Conservation (phyloP, 805 yeast species). For the Saturnispora mendoncae region DNA sequence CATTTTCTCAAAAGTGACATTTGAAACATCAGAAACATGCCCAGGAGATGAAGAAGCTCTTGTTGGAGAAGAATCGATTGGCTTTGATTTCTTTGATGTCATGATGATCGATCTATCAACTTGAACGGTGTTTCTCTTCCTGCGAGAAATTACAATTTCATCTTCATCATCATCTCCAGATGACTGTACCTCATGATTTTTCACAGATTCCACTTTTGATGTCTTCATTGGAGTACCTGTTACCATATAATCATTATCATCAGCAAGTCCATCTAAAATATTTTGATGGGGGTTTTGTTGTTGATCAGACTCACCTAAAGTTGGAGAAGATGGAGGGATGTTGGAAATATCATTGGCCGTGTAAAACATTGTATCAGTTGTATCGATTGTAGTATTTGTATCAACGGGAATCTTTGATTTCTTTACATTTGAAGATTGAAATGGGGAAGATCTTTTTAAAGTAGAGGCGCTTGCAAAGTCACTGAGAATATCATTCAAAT, state of each 20-base stretch:
- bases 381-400: conserved; percentile 9
- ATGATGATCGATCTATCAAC: conserved; percentile 37
- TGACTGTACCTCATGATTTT: conserved; percentile 11
- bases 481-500: conserved; percentile 59
- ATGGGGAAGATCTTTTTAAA: conserved; percentile 19
- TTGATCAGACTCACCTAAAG: neutral
- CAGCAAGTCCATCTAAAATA: conserved; percentile 10
- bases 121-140: conserved; percentile 39
- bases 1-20: conserved; percentile 24
- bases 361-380: conserved; percentile 16
- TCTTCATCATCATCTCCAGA: conserved; percentile 41
- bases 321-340: conserved; percentile 28
- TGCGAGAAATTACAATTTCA: conserved; percentile 48
- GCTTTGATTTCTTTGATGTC: conserved; percentile 23
- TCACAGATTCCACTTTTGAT: neutral
- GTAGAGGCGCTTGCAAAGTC: conserved; percentile 36
- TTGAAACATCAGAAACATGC: conserved; percentile 18
- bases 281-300: conserved; percentile 1
- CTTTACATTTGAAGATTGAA: conserved; percentile 20
- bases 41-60: conserved; percentile 22
- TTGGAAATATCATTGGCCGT: conserved; percentile 20
- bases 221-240: conserved; percentile 7
- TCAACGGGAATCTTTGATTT: neutral
- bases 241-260: conserved; percentile 2
- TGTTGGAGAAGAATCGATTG: conserved; percentile 22